Evolutionary conservation across 2,329 filamentous ascomycete genomes (phyloP), one percentile per base, ranked within the genome.

Genomic region (Rugonectria rugulosa): DNA sequence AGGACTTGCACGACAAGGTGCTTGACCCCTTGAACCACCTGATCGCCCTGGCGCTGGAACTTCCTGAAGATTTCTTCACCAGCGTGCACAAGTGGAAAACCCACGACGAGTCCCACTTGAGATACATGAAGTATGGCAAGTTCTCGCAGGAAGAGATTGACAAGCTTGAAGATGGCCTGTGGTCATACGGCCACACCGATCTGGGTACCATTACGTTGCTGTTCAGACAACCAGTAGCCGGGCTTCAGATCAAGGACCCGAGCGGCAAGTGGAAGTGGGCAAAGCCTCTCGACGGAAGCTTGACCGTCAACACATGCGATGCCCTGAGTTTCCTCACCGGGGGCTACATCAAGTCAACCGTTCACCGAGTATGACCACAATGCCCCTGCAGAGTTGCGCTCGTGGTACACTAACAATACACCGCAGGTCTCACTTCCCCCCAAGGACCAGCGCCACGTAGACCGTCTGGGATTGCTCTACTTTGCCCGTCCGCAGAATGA

Each of bases 81-180:
- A 82, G 60, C 0, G 14, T 70, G 7, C 86, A 88, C 67, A 75
- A 74, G 14, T 88, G 87, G 67, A 78, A 85, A 2, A 75, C 79
- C n/a, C 77, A 81, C 23, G 79, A 81, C 15, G 84, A 87, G 57
- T 82, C 84, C 20, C 84, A 87, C 53, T 75, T 87, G n/a, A 78
- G 86, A 3, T 87, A 86, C 67, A 87, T 87, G 83, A 76, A 81
- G 43, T 86, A 86, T 57, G 75, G 76, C 8, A 77, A 78, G 1
- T 80, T 83, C 29, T 77, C 73, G 0, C 66, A 74, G 0, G 76
- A 81, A n/a, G 77, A 82, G 20, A 79, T 79, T 53, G 75, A 73
- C 24, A 73, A 72, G 32, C 73, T 75, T 2, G 77, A 76, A 0
- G 70, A 73, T 17, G 70, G 69, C 1, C 70, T 82, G 0, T 80